A percentile compares a stretch with the other conserved stretches of the same genome.
Evolutionary conservation across 148 eudicot species (phyloP).

Genomic region (Rhododendron ferrugineum): DNA sequence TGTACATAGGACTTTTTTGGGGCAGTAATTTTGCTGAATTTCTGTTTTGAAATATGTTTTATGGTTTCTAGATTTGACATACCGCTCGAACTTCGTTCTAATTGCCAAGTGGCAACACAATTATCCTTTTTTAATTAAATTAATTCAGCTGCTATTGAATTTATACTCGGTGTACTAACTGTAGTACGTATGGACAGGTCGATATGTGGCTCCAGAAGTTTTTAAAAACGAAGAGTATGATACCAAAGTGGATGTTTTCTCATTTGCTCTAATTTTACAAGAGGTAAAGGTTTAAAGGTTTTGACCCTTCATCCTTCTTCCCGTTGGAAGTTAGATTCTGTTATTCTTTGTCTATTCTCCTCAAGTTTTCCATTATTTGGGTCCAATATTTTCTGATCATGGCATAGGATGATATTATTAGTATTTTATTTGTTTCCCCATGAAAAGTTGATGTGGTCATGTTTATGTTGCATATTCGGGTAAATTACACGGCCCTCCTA

Average conservation of each 20-base stretch:
- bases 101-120: not conserved
- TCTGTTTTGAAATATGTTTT: not conserved
- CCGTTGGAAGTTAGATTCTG: not conserved
- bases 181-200: slow-evolving; percentile 39
- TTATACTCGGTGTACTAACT: not conserved
- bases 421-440: not conserved
- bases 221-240: slow-evolving; percentile 80
- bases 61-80: not conserved
- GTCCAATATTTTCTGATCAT: not conserved
- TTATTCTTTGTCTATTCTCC: slow-evolving; percentile 1
- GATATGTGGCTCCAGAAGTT: slow-evolving; percentile 96
- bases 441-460: not conserved
- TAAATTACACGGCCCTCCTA: not conserved
- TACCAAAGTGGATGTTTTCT: slow-evolving; percentile 97
- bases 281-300: slow-evolving; percentile 61
- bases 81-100: not conserved
- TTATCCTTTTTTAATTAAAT: not conserved
- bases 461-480: not conserved
- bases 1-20: not conserved
- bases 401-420: not conserved
- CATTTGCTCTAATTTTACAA: slow-evolving; percentile 88
- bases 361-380: not conserved
- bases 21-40: not conserved
- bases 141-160: not conserved
- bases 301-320: not conserved